Base-by-base conservation (phyloP, 805 yeast species). In the Schizosaccharomyces cryophilus region DNA sequence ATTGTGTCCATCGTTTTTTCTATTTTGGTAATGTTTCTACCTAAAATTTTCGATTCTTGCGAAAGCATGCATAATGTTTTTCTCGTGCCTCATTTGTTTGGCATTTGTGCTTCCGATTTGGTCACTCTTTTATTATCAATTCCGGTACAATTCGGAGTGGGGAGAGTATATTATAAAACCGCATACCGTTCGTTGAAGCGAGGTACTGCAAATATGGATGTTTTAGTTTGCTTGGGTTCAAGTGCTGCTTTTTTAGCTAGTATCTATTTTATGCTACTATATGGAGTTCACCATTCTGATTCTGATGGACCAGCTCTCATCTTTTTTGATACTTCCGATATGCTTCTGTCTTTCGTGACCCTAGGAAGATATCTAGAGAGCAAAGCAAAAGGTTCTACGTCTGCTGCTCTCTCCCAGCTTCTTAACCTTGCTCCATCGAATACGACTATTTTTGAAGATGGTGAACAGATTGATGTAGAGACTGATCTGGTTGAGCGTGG, bases 301-400 rank as follows among this genome's bases (percentile, higher is more conserved):
- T 13, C 60, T 61, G 9, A 67, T 69, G 0, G 94, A 95, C 5
- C 80, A 77, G 61, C 80, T 84, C 56, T 35, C 0, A 74, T 88
- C 42, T 66, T 63, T 42, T 89, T 93, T 74, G 96, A 87, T 63
- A 88, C 97, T 0, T 77, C 87, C 1, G 81, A 83, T 17, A 87
- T 94, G 94, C 75, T 93, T 54, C 77, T 90, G 60, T 73, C 82
- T 4, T 93, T 88, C 70, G 88, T 93, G 31, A 78, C 93, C 7
- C 73, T 88, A 56, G 99, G 99, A 2, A 90, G 93, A 72, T 85
- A 86, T 78, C 74, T 89, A 26, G 99, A 93, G 68, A 86, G 85
- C 70, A 81, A 78, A 64, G 97, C 98, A 1, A 87, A 93, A 68
- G 95, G 97, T 3, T 87, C 85, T 63, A 93, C 97, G 0, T 86